Evolutionary conservation across 2,329 filamentous ascomycete genomes (phyloP).

Genomic region (Pseudogymnoascus sp.): DNA sequence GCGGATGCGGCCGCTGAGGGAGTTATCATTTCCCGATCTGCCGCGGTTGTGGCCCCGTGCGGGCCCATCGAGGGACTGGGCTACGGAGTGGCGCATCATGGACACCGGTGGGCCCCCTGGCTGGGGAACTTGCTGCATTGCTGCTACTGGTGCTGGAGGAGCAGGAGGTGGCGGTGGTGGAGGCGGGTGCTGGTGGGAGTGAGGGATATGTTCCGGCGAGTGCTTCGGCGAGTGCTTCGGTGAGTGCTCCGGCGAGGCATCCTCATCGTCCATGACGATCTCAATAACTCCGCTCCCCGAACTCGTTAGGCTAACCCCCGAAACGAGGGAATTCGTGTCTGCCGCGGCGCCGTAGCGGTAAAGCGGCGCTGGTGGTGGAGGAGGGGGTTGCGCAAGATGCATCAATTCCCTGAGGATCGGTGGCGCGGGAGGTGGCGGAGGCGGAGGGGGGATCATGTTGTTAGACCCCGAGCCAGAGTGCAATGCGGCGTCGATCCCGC

Average conservation of each 20-base stretch:
- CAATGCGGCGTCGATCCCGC: constrained; percentile 41
- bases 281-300: constrained; percentile 53
- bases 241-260: constrained; percentile 19
- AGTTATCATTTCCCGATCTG: constrained; percentile 46
- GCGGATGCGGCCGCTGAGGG: constrained; percentile 46
- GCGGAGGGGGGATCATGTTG: constrained; percentile 42
- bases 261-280: constrained; percentile 58
- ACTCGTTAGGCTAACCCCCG: constrained; percentile 30
- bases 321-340: constrained; percentile 28
- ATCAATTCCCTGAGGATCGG: constrained; percentile 56
- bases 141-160: background rate
- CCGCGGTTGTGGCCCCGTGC: constrained; percentile 45
- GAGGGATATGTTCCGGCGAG: constrained; percentile 20
- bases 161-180: constrained; percentile 38
- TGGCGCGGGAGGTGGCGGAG: constrained; percentile 44
- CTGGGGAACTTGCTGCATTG: background rate
- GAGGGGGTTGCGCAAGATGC: constrained; percentile 53
- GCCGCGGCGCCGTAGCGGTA: constrained; percentile 31
- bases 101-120: background rate
- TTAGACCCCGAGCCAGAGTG: constrained; percentile 36
- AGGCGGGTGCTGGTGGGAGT: constrained; percentile 34
- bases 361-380: constrained; percentile 54
- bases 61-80: background rate
- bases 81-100: background rate
- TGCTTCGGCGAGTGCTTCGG: background rate